Evolutionary conservation across 2,329 filamentous ascomycete genomes (phyloP).

Genomic region (Podosphaera leucotricha): DNA sequence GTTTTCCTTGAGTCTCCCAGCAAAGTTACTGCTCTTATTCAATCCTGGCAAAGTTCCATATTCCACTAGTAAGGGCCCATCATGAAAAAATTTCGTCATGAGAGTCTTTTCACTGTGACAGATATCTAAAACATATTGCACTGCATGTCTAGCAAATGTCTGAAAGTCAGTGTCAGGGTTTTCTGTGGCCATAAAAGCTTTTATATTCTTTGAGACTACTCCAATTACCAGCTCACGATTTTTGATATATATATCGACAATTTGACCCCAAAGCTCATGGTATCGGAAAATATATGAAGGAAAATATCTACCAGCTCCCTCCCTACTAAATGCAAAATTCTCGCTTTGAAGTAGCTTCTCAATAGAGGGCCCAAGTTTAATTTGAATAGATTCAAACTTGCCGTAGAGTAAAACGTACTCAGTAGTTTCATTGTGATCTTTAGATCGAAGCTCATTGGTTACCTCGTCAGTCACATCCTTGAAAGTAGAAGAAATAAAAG

Average conservation of each 20-base stretch:
- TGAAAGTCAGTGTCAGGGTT: conserved; percentile 13
- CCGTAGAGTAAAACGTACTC: conserved; percentile 48
- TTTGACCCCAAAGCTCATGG: conserved; percentile 31
- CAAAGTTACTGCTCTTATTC: conserved; percentile 11
- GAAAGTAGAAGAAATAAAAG: conserved; percentile 7
- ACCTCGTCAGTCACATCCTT: conserved; percentile 36
- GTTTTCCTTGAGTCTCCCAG: conserved; percentile 12
- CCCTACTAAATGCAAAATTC: conserved; percentile 29
- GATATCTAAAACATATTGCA: conserved; percentile 11
- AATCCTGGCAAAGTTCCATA: conserved; percentile 6
- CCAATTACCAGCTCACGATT: conserved; percentile 24
- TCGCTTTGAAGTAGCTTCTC: conserved; percentile 25
- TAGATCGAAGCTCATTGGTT: conserved; percentile 35
- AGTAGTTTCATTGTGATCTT: conserved; percentile 45
- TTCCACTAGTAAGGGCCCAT: conserved; percentile 10
- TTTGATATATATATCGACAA: conserved; percentile 24
- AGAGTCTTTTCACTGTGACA: conserved; percentile 15
- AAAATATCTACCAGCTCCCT: conserved; percentile 38
- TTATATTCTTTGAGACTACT: conserved; percentile 34
- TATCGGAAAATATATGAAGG: conserved; percentile 36
- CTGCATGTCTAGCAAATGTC: conserved; percentile 2
- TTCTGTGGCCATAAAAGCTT: conserved; percentile 18
- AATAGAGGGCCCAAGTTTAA: conserved; percentile 31
- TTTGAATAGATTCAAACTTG: conserved; percentile 36
- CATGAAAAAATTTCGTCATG: conserved; percentile 11